phyloP scores from a whole-genome alignment of 148 eudicot species.

The Amaranthus cruentus region DNA sequence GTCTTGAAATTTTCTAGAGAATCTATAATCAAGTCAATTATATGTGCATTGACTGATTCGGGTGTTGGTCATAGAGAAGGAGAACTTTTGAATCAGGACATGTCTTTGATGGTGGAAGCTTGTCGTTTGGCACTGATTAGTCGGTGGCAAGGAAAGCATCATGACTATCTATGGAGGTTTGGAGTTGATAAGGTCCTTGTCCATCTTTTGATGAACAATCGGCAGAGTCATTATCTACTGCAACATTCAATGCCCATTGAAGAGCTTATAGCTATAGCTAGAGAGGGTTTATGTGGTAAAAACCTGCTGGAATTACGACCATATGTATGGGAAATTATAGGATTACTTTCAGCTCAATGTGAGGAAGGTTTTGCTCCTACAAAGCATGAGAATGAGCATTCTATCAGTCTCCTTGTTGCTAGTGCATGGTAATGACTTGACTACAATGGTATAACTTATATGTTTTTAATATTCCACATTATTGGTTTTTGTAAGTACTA shows the following conservation, averaged over 20 bases:
- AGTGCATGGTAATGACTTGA: slow-evolving; percentile 53
- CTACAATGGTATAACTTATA: not conserved
- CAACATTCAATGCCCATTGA: slow-evolving; percentile 32
- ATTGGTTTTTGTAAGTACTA: not conserved
- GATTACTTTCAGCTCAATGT: slow-evolving; percentile 69
- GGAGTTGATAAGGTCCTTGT: slow-evolving; percentile 52
- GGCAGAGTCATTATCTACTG: slow-evolving; percentile 24
- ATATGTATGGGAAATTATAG: slow-evolving; percentile 74
- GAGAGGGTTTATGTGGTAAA: slow-evolving; percentile 36
- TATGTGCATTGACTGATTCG: slow-evolving; percentile 41
- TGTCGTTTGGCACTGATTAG: slow-evolving; percentile 69
- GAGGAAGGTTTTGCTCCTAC: slow-evolving; percentile 38
- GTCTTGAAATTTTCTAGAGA: slow-evolving; percentile 47
- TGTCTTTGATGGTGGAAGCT: slow-evolving; percentile 47
- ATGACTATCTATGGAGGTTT: slow-evolving; percentile 58
- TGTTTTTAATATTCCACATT: not conserved
- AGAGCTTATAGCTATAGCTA: slow-evolving; percentile 44
- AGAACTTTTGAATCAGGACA: slow-evolving; percentile 35
- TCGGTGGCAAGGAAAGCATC: slow-evolving; percentile 77
- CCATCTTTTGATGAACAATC: slow-evolving; percentile 43
- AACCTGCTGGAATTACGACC: slow-evolving; percentile 43
- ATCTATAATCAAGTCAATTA: slow-evolving; percentile 49
- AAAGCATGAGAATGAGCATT: slow-evolving; percentile 33
- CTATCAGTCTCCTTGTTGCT: slow-evolving; percentile 49
- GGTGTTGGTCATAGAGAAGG: slow-evolving; percentile 32